Base-by-base conservation (phyloP, 2,329 filamentous ascomycete genomes). In the Sclerotinia minor region DNA sequence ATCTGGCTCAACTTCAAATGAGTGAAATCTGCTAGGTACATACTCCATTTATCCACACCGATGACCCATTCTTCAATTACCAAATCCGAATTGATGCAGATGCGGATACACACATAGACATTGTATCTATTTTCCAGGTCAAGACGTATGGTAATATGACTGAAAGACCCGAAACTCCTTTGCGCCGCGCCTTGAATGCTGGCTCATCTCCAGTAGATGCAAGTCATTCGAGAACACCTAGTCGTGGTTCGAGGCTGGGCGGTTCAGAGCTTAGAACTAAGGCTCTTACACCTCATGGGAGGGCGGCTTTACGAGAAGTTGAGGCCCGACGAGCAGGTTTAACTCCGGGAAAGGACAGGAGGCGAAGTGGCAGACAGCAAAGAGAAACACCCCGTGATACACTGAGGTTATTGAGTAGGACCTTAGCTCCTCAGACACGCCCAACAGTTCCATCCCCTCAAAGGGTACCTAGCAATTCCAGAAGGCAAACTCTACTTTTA, bases 321-420 rank as follows among this genome's bases (percentile, higher is more conserved):
- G 83, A 88, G 71, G 82, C 84, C 70, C 84, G 87, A 6, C 83
- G 87, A 53, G 83, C 84, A 3, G 85, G 87, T 59, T 82, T 87
- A 70, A 89, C 87, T 0, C 87, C 87, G 0, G 86, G 85, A 24
- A 83, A 83, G 70, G 82, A 83, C 65, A 82, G 84, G 26, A 81
- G 87, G n/a, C 83, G 82, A 72, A 89, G 86, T 74, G 74, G 84
- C 63, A 82, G 83, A 71, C 82, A 83, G 69, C 81, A 84, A 72
- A 79, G 85, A 69, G 84, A 87, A 75, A 85, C 84, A 6, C 84
- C 85, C 2, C 80, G 83, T 72, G 83, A 83, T 69, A 74, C 83
- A 29, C 74, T 88, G 57, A 81, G 85, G 64, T 81, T 82, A 67
- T 80, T 90, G 35, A 84, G 84, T 67, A 80, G 82, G 61, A 79